Evolutionary conservation across 495 filamentous ascomycete species (phyloP).

Genomic region (Aspergillus affinis): DNA sequence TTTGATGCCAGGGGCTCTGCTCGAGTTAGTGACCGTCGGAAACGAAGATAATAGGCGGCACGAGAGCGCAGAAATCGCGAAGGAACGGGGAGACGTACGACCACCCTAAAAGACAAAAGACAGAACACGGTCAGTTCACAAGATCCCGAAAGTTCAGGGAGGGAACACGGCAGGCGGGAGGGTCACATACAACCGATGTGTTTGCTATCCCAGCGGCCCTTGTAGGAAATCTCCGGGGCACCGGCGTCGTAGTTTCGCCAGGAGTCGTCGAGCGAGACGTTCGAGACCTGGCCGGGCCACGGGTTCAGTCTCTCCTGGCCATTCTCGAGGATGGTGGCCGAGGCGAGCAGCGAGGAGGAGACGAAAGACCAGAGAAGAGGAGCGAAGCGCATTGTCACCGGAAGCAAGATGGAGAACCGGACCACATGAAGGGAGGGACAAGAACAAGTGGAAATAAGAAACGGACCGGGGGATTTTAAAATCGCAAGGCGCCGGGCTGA

Average conservation of each 20-base stretch:
- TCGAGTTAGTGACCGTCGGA: slow-evolving; percentile 8
- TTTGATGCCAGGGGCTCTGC: slow-evolving; percentile 58
- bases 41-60: neutral
- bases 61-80: neutral
- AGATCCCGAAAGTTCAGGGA: neutral
- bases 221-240: slow-evolving; percentile 61
- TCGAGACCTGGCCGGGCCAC: slow-evolving; percentile 33
- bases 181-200: slow-evolving; percentile 61
- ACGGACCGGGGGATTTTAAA: neutral
- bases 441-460: neutral
- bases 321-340: slow-evolving; percentile 60
- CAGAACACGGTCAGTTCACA: neutral
- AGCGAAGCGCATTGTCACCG: slow-evolving; percentile 8
- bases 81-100: slow-evolving; percentile 28
- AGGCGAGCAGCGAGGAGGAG: slow-evolving; percentile 20
- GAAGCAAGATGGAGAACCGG: neutral
- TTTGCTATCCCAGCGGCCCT: slow-evolving; percentile 67
- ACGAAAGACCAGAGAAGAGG: slow-evolving; percentile 7
- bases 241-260: slow-evolving; percentile 56
- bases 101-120: slow-evolving; percentile 29
- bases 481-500: neutral
- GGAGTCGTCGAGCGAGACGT: slow-evolving; percentile 28
- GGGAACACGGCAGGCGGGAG: neutral
- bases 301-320: slow-evolving; percentile 50
- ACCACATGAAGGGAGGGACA: neutral